Evolutionary conservation across 2,329 filamentous ascomycete genomes (phyloP).

Genomic region (Xylariomycetidae sp.): DNA sequence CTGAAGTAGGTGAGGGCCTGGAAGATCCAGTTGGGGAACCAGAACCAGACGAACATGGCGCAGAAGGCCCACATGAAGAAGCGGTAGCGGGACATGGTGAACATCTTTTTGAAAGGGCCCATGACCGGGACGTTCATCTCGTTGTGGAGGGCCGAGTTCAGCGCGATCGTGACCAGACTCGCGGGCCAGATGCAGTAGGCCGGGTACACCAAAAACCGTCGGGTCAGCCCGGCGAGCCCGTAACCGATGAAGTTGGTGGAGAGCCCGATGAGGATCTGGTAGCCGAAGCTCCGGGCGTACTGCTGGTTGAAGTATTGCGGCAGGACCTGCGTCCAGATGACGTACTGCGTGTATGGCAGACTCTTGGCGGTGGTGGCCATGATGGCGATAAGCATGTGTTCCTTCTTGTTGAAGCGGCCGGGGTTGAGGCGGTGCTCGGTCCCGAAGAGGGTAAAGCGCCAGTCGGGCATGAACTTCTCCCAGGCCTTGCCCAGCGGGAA

Average conservation of each 20-base stretch:
- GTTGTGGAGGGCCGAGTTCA: constrained; percentile 44
- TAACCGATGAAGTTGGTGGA: constrained; percentile 53
- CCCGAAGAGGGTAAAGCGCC: constrained; percentile 41
- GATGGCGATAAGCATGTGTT: constrained; percentile 55
- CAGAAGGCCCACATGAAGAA: no score
- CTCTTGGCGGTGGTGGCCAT: constrained; percentile 46
- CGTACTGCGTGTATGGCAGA: constrained; percentile 42
- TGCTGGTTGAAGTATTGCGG: no score
- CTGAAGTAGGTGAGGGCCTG: constrained; percentile 41
- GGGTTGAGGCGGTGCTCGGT: constrained; percentile 27
- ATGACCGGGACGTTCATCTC: no score
- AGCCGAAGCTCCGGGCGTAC: no score
- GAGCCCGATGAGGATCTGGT: constrained; percentile 48
- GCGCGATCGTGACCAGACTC: constrained; percentile 40
- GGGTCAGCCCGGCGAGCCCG: constrained; percentile 43
- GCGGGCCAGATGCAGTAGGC: constrained; percentile 47
- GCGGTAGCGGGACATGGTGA: no score
- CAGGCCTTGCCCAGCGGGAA: constrained; percentile 50
- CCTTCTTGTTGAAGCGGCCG: constrained; percentile 49
- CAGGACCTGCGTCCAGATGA: no score
- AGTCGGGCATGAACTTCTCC: constrained; percentile 47
- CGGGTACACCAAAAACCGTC: constrained; percentile 48
- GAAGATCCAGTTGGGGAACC: constrained; percentile 47
- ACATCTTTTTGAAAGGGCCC: no score
- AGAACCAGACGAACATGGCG: constrained; percentile 36